Evolutionary conservation across 1,284 basidiomycete genomes (phyloP).

Genomic region (Pseudozyma sp.): DNA sequence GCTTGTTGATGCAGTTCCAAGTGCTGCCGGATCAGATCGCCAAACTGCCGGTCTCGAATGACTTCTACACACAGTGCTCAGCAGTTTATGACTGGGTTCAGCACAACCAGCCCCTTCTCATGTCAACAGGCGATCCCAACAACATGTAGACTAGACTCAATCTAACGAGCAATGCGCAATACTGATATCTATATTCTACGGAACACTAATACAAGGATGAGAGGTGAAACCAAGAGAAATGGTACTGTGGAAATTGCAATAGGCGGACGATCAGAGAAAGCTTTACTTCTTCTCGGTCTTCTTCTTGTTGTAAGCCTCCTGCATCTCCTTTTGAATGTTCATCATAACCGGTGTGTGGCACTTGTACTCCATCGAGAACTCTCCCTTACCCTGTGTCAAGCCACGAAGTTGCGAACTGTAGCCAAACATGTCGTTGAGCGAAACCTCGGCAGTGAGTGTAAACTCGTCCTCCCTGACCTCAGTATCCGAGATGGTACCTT

Average conservation of each 20-base stretch:
- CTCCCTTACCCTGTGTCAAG: constrained; percentile 78
- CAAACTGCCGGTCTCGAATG: constrained; percentile 7
- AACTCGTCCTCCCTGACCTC: constrained; percentile 98
- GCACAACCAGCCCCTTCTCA: constrained; percentile 32
- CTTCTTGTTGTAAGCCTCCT: constrained; percentile 71
- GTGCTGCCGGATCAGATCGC: constrained; percentile 38
- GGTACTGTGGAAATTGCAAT: no score
- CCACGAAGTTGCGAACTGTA: constrained; percentile 78
- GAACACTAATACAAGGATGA: not conserved
- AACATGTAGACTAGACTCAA: constrained; percentile 26
- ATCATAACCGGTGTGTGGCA: constrained; percentile 86
- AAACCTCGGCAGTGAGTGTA: constrained; percentile 88
- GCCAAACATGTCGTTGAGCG: constrained; percentile 98
- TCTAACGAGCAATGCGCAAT: no score
- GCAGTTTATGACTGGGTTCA: constrained; percentile 34
- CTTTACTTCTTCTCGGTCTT: constrained; percentile 46
- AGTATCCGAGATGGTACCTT: constrained; percentile 94
- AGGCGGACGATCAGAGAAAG: not conserved
- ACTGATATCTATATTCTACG: no score
- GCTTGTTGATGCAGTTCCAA: constrained; percentile 55
- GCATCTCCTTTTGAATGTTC: constrained; percentile 85
- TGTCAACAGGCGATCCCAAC: constrained; percentile 19
- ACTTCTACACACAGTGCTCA: constrained; percentile 31
- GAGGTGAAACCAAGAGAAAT: not conserved
- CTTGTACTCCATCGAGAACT: constrained; percentile 87